Evolutionary conservation across 1,139 yeast species (phyloP), one percentile per base, ranked within the genome.

Genomic region (Hemisphaericaspora xylanilytica): DNA sequence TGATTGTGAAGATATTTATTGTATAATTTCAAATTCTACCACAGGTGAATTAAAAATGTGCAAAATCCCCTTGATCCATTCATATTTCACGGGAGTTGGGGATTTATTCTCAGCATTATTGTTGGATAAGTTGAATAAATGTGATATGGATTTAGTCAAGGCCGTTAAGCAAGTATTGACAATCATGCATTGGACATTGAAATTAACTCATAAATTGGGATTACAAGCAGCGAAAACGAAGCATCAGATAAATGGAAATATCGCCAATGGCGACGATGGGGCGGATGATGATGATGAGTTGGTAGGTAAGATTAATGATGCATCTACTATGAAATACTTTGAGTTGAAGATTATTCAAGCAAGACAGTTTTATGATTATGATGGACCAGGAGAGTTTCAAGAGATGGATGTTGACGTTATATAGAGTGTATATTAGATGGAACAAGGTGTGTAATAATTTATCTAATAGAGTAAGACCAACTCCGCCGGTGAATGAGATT

Each of bases 31-130:
- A 1, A 55, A 75, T 0, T 38, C 41, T 2, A 48, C 39, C 20
- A 36, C 48, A 39, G 34, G 44, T 35, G 38, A 43, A 8, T 47
- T 54, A 5, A 42, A 47, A 18, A 42, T 58, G 58, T 73, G 75
- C 59, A 59, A 69, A 49, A 67, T 81, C 13, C 80, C 82, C 4
- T 61, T 69, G 32, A 75, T 87, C 38, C 72, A 81, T 34, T 82
- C 90, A 2, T 82, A 83, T 47, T 90, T 90, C 58, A 85, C 94
- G 2, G 97, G 98, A 0, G 89, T 92, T 4, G 98, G 98, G 2
- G 98, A 92, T 53, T 65, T 92, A 32, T 88, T 92, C 56, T 78
- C 95, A 0, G 95, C 96, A 0, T 58, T 90, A 33, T 59, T 89
- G 28, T 59, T 85, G 2, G 92, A 87, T 60, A 70, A 81, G 41